Base-by-base conservation (phyloP, 2,329 filamentous ascomycete genomes). In the Delphinella strobiligena region DNA sequence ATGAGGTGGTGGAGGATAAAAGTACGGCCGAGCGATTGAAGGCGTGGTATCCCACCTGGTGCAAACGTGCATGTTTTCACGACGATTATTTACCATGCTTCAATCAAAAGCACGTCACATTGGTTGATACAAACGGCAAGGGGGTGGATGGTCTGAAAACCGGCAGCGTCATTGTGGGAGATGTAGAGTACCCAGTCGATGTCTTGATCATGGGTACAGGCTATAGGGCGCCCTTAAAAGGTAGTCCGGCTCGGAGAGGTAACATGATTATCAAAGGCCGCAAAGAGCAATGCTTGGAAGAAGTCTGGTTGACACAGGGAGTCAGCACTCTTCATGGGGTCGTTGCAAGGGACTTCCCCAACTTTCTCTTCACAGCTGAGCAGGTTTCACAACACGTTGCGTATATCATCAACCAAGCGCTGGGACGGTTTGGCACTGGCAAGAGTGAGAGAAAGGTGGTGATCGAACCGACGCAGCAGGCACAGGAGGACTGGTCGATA, bases 11-110 rank as follows among this genome's bases (percentile, higher is more conserved):
- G n/a, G 54, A 66, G 29, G 66, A 79, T 47, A 54, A 55, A 9
- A 54, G 53, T 1, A 72, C 67, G 0, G 75, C 75, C 0, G 62
- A 64, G 19, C 62, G 55, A 2, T 62, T 80, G 5, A 72, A 75
- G 50, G 61, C 74, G 0, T 78, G 72, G 71, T 81, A 80, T 49
- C 66, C 71, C 0, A 56, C 58, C 0, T 78, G 71, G 67, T 81
- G 77, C 61, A 81, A 81, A 53, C 67, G 77, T 0, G 75, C 76
- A 0, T 68, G 62, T 31, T 80, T 78, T 55, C 72, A 74, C 54
- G 72, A 80, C 48, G 63, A 68, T 4, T 80, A 76, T 48, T 64
- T 80, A 0, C 50, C 62, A 2, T 48, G 68, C 0, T 81, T 80
- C 64, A 82, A 82, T 55, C 52, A 51, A 19, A 55, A 63, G 0